These are phyloP conservation scores for Candida buenavistaensis DNA, from an alignment of 1,139 yeast genomes.

Conservation along the genomic window DNA sequence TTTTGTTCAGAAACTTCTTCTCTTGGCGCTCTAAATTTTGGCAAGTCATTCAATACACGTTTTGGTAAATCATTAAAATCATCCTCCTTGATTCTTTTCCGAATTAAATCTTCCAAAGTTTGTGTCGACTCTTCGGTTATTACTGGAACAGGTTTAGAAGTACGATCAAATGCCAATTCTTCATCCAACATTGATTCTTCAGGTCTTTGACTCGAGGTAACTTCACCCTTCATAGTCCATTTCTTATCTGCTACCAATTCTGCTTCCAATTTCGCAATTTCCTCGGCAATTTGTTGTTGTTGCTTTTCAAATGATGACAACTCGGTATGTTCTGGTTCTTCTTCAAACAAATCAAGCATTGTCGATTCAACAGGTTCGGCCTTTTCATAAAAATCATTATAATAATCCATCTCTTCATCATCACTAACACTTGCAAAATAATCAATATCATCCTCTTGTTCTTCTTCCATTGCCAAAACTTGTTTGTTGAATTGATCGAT, in stretches of 20 bases:
- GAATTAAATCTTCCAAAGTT: slow-evolving; percentile 81
- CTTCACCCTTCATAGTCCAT: slow-evolving; percentile 96
- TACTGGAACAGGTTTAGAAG: slow-evolving; percentile 71
- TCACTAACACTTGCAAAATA: slow-evolving; percentile 57
- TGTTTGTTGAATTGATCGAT: slow-evolving; percentile 85
- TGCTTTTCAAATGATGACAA: slow-evolving; percentile 83
- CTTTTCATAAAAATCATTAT: slow-evolving; percentile 71
- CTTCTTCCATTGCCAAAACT: slow-evolving; percentile 69
- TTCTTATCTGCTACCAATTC: slow-evolving; percentile 89
- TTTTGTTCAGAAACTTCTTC: slow-evolving; percentile 81
- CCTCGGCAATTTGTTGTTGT: slow-evolving; percentile 71
- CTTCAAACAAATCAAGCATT: slow-evolving; percentile 59
- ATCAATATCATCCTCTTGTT: slow-evolving; percentile 55
- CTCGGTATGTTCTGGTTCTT: slow-evolving; percentile 24
- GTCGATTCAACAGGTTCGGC: slow-evolving; percentile 55
- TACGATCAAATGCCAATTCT: slow-evolving; percentile 47
- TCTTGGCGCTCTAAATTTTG: slow-evolving; percentile 51
- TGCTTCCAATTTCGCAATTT: slow-evolving; percentile 75
- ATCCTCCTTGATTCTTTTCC: slow-evolving; percentile 70
- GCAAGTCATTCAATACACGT: slow-evolving; percentile 63
- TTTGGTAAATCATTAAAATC: slow-evolving; percentile 86
- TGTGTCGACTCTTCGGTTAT: slow-evolving; percentile 88
- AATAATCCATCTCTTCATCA: slow-evolving; percentile 66
- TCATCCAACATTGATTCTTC: slow-evolving; percentile 67
- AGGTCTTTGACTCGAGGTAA: slow-evolving; percentile 77